Evolutionary conservation across 2,329 filamentous ascomycete genomes (phyloP).

Genomic region (Escovopsis sp.): DNA sequence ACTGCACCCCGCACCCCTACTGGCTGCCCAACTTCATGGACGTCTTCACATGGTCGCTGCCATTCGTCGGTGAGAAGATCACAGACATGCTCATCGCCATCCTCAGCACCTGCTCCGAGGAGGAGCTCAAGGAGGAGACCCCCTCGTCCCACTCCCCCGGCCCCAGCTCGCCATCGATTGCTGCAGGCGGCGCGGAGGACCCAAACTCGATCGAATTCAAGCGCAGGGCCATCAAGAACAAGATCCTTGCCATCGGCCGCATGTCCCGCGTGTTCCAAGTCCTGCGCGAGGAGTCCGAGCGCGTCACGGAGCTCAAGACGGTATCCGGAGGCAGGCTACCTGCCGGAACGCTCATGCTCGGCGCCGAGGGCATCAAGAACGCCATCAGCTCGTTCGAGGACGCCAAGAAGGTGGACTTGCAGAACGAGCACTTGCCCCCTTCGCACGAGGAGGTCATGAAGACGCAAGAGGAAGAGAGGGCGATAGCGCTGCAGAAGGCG

Average conservation of each 20-base stretch:
- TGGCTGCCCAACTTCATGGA: slow-evolving; percentile 99
- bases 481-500: slow-evolving; percentile 73
- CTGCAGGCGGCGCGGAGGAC: slow-evolving; percentile 37
- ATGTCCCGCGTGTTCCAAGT: slow-evolving; percentile 98
- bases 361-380: slow-evolving; percentile 96
- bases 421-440: slow-evolving; percentile 89
- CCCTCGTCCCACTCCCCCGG: slow-evolving; percentile 54
- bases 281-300: slow-evolving; percentile 89
- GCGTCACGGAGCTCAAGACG: slow-evolving; percentile 94
- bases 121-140: slow-evolving; percentile 82
- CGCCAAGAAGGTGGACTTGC: slow-evolving; percentile 87
- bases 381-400: slow-evolving; percentile 96
- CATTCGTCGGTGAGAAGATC: slow-evolving; percentile 97
- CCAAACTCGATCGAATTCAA: slow-evolving; percentile 86
- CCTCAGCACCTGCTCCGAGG: slow-evolving; percentile 96
- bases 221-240: slow-evolving; percentile 96
- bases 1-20: slow-evolving; percentile 97
- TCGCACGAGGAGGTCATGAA: slow-evolving; percentile 81
- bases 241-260: slow-evolving; percentile 93
- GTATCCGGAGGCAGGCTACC: slow-evolving; percentile 84
- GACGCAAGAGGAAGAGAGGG: slow-evolving; percentile 67
- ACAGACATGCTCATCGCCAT: slow-evolving; percentile 99
- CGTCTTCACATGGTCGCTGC: slow-evolving; percentile 98
- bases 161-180: slow-evolving; percentile 55
- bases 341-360: slow-evolving; percentile 92